Evolutionary conservation across 2,329 filamentous ascomycete genomes (phyloP).

Genomic region (Diaporthe citri): DNA sequence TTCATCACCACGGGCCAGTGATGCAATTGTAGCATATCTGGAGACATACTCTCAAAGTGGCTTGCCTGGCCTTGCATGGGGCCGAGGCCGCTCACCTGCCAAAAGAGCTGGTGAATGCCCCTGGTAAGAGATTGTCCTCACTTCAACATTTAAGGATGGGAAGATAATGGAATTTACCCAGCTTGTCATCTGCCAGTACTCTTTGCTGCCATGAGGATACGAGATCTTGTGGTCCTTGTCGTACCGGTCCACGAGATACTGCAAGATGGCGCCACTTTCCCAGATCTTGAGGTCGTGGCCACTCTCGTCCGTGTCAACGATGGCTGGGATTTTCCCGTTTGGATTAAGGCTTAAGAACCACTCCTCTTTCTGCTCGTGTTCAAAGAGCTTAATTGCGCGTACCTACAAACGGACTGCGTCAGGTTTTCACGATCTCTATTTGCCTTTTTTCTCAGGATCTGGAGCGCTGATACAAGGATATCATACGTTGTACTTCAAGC

Average conservation of each 20-base stretch:
- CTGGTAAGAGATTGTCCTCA: not conserved
- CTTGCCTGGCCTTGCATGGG: slow-evolving; percentile 75
- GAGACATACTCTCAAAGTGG: slow-evolving; percentile 13
- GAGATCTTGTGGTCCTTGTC: slow-evolving; percentile 86
- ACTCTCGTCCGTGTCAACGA: slow-evolving; percentile 80
- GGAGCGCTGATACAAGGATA: not conserved
- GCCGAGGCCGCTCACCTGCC: slow-evolving; percentile 83
- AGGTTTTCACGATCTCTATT: not conserved
- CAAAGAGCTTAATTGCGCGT: slow-evolving; percentile 11
- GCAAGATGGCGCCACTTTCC: slow-evolving; percentile 85
- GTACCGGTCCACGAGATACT: slow-evolving; percentile 86
- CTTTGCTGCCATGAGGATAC: slow-evolving; percentile 78
- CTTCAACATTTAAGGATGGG: not conserved
- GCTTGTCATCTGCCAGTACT: slow-evolving; percentile 84
- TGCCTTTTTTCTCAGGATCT: not conserved
- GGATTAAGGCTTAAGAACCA: slow-evolving; percentile 95
- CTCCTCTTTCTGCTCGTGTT: slow-evolving; percentile 59
- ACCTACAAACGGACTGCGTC: not conserved
- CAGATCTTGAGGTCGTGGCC: slow-evolving; percentile 68
- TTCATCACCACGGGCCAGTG: not conserved
- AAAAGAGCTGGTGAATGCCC: slow-evolving; percentile 65
- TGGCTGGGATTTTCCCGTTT: slow-evolving; percentile 89
- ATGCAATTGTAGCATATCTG: not conserved
- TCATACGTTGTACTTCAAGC: slow-evolving; percentile 17
- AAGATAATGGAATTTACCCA: slow-evolving; percentile 67